These are phyloP conservation scores for Bruguiera parviflora DNA, from an alignment of 345 rosid genomes.

Conservation along the genomic window DNA sequence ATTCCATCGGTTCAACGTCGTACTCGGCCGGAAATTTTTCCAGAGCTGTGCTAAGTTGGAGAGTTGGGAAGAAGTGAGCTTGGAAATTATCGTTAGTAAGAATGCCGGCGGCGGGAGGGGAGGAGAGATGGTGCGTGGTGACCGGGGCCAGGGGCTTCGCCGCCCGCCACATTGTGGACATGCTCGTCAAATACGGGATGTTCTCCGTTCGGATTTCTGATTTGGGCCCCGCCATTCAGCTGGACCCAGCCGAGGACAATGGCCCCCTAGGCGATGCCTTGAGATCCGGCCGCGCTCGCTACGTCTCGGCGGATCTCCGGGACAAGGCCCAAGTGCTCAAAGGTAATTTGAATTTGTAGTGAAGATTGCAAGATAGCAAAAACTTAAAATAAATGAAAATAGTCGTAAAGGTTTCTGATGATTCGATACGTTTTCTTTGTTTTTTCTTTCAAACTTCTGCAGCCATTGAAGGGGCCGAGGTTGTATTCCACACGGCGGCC, in stretches of 20 bases:
- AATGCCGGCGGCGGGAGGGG: constrained; percentile 19
- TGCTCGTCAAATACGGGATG: constrained; percentile 50
- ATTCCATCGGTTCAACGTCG: no score
- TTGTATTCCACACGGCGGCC: constrained; percentile 95
- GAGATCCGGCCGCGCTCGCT: constrained; percentile 59
- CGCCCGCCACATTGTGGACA: constrained; percentile 83
- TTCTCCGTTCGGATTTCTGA: constrained; percentile 72
- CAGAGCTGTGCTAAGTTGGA: no score
- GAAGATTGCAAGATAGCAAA: not conserved
- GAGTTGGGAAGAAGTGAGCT: no score
- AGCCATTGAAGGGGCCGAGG: constrained; percentile 77
- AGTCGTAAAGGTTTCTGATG: no score
- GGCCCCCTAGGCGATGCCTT: constrained; percentile 68
- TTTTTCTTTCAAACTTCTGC: constrained; percentile 10
- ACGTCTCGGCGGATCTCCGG: constrained; percentile 72
- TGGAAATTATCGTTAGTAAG: no score
- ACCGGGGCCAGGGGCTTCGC: constrained; percentile 95
- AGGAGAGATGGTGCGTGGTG: constrained; percentile 71
- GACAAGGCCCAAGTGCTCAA: constrained; percentile 60
- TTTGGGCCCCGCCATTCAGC: constrained; percentile 51
- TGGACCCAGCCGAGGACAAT: constrained; percentile 51
- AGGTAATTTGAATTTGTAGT: constrained; percentile 35
- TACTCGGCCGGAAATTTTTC: no score
- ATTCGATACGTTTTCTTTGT: no score
- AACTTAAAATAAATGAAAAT: no score